Evolutionary conservation across 192 early-diverging fungal species (phyloP).

Genomic region (Spizellomyces punctatus): DNA sequence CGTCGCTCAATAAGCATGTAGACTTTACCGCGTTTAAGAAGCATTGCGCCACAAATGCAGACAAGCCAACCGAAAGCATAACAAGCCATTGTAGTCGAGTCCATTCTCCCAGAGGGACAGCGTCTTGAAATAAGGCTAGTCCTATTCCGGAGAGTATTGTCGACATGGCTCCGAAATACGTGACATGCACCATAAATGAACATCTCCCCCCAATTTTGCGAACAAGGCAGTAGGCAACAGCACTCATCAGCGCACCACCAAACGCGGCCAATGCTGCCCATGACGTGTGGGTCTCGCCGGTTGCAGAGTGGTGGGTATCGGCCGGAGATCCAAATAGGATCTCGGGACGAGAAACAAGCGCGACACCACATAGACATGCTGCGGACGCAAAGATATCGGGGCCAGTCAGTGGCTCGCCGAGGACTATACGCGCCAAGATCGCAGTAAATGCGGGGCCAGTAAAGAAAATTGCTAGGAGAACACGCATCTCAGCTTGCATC

Average conservation of each 20-base stretch:
- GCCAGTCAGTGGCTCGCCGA: conserved; percentile 65
- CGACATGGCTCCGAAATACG: conserved; percentile 73
- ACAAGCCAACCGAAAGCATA: conserved; percentile 52
- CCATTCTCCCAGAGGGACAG: not conserved
- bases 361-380: conserved; percentile 63
- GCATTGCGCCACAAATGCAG: conserved; percentile 74
- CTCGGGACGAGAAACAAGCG: conserved; percentile 24
- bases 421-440: conserved; percentile 59
- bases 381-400: conserved; percentile 59
- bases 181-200: conserved; percentile 78
- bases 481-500: not conserved
- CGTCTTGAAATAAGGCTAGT: conserved; percentile 33
- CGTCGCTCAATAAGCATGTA: too few relatives aligned
- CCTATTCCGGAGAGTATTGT: conserved; percentile 55
- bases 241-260: conserved; percentile 47
- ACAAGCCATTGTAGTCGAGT: conserved; percentile 51
- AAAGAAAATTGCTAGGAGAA: conserved; percentile 66
- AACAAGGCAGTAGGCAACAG: conserved; percentile 71
- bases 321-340: conserved; percentile 13
- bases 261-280: conserved; percentile 53
- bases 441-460: conserved; percentile 77
- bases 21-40: conserved; percentile 55
- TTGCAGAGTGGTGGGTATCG: conserved; percentile 5
- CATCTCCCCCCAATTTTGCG: conserved; percentile 71
- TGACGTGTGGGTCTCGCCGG: conserved; percentile 23